Evolutionary conservation across 768 basidiomycete species (phyloP), one percentile per base, ranked within the genome.

Genomic region (Boletus pseudo-olivaceus): DNA sequence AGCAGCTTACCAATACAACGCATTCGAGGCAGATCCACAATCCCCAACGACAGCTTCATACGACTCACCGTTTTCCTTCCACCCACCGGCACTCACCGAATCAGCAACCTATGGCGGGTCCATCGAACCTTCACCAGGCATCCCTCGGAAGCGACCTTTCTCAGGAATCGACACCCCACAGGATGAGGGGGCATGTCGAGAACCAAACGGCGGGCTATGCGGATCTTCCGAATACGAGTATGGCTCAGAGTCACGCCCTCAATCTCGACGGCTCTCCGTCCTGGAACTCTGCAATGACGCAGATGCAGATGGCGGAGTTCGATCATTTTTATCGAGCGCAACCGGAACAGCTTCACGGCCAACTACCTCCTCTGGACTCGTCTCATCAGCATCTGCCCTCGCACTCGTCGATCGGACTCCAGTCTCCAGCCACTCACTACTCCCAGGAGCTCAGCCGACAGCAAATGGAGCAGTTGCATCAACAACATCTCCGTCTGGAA

Each of bases 251-350:
- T 88, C 86, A 64, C 78, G 89, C 63, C 89, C 89, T 58, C 83
- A 87, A 66, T 88, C 85, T 74, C 80, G 89, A 62, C 75, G 89
- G 56, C 83, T 91, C 80, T 79, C 85, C 71, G 85, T 91, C 80
- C 81, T 90, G 87, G 89, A 91, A 62, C 85, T 91, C 79, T 90
- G 88, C 81, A 89, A 90, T 80, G 87, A 87, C 76, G 68, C 76
- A 67, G 72, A 72, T 72, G 70, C 71, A 69, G 70, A 75, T 73
- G 66, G 70, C 60, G 65, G 73, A 70, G 50, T 73, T 72, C 77
- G 75, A 73, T 58, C 77, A 71, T 73, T 80, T 77, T 58, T 80
- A 79, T 57, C 72, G 15, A 54, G 60, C 67, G 60, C 68, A 58
- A 29, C 62, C 57, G 66, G 68, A 65, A 58, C 62, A 59, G 59